Evolutionary conservation across 169 alveolate genomes (phyloP).

Genomic region (Plasmodium gonderi): DNA sequence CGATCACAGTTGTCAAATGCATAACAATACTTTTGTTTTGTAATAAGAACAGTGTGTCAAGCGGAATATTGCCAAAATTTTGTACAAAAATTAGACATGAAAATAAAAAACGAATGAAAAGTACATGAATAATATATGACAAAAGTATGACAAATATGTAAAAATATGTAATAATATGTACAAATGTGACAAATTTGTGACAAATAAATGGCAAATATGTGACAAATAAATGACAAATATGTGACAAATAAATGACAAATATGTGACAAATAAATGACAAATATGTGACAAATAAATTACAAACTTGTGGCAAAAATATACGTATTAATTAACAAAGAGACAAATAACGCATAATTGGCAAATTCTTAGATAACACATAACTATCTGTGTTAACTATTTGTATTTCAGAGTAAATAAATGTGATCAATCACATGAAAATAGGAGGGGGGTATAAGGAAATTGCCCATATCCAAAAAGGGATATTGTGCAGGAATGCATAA

Average conservation of each 20-base stretch:
- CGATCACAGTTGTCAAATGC: no score
- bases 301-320: neutral
- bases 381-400: neutral
- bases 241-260: neutral
- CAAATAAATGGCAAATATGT: neutral
- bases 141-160: neutral
- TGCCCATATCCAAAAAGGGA: neutral
- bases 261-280: neutral
- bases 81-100: no score
- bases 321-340: neutral
- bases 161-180: neutral
- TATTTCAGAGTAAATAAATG: neutral
- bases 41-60: no score
- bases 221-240: neutral
- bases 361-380: neutral
- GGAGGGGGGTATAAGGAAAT: neutral
- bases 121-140: neutral
- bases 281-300: neutral
- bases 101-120: no score
- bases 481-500: neutral
- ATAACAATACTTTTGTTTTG: no score
- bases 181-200: neutral
- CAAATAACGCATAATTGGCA: neutral
- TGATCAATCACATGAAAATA: neutral
- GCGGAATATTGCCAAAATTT: no score